Evolutionary conservation across 306 rosid species (phyloP).

Genomic region (Acacia confusa): DNA sequence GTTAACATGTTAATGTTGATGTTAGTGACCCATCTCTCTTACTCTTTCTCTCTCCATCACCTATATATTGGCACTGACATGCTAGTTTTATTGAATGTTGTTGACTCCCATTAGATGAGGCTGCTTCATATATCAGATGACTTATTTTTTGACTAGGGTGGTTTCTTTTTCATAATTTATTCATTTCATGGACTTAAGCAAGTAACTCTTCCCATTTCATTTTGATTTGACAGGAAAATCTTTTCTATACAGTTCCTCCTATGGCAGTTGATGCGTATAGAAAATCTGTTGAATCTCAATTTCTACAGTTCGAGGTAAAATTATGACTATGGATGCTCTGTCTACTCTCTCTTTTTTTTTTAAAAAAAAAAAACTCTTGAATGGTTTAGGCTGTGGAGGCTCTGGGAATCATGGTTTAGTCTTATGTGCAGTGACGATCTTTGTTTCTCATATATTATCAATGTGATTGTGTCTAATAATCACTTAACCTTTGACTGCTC

Average conservation of each 20-base stretch:
- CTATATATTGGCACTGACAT: not conserved
- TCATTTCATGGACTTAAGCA: not conserved
- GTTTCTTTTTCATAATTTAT: not conserved
- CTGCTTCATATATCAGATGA: conserved; percentile 13
- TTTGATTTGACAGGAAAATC: conserved; percentile 62
- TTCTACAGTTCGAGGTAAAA: conserved; percentile 60
- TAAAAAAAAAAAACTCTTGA: not conserved
- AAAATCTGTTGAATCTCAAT: conserved; percentile 70
- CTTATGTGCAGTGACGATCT: not conserved
- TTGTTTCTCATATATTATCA: not conserved
- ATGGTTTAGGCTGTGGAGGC: not conserved
- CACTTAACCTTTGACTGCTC: not conserved
- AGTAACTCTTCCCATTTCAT: conserved; percentile 12
- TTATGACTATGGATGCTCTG: conserved; percentile 1
- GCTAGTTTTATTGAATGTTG: conserved; percentile 1
- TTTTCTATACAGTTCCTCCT: conserved; percentile 64
- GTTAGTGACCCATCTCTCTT: conserved; percentile 9
- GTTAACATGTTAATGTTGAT: conserved; percentile 26
- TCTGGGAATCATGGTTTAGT: not conserved
- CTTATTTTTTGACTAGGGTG: not conserved
- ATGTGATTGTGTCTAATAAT: not conserved
- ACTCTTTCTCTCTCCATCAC: conserved; percentile 3
- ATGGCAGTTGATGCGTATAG: conserved; percentile 72
- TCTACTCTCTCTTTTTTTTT: not conserved
- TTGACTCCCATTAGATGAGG: not conserved